Evolutionary conservation across 345 rosid species (phyloP).

Genomic region (Limnanthes douglasii): DNA sequence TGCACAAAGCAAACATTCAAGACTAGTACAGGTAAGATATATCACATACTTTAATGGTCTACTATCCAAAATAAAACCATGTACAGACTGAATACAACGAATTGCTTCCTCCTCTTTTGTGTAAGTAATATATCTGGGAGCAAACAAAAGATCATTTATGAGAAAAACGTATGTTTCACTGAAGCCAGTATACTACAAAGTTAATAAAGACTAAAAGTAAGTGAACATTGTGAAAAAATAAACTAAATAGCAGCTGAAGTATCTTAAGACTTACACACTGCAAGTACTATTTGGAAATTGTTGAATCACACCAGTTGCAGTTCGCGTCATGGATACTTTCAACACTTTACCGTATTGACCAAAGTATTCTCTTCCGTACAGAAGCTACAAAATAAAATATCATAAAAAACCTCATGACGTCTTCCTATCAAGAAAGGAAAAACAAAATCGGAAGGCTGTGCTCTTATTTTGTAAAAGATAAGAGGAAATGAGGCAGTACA

Average conservation of each 20-base stretch:
- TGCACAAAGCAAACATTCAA: constrained; percentile 2
- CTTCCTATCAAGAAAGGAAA: not conserved
- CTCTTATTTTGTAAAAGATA: not conserved
- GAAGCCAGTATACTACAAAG: not conserved
- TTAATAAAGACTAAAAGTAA: not conserved
- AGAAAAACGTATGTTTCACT: not conserved
- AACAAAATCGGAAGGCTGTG: not conserved
- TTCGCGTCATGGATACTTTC: constrained; percentile 90
- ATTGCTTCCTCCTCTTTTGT: constrained; percentile 79
- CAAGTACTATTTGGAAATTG: constrained; percentile 85
- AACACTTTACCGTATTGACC: constrained; percentile 87
- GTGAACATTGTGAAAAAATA: constrained; percentile 2
- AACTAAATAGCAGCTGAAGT: not conserved
- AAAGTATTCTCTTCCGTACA: constrained; percentile 63
- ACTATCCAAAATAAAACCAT: constrained; percentile 83
- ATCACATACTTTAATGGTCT: constrained; percentile 45
- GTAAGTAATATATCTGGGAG: constrained; percentile 63
- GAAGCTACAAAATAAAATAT: constrained; percentile 32
- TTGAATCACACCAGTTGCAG: constrained; percentile 73
- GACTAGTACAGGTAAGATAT: constrained; percentile 1
- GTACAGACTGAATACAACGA: constrained; percentile 86
- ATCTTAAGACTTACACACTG: constrained; percentile 52
- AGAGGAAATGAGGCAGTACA: constrained; percentile 18
- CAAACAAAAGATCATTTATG: not conserved
- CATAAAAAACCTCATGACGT: not conserved